Conservation (phyloP, 306 rosid genomes). For the Malus orientalis region DNA sequence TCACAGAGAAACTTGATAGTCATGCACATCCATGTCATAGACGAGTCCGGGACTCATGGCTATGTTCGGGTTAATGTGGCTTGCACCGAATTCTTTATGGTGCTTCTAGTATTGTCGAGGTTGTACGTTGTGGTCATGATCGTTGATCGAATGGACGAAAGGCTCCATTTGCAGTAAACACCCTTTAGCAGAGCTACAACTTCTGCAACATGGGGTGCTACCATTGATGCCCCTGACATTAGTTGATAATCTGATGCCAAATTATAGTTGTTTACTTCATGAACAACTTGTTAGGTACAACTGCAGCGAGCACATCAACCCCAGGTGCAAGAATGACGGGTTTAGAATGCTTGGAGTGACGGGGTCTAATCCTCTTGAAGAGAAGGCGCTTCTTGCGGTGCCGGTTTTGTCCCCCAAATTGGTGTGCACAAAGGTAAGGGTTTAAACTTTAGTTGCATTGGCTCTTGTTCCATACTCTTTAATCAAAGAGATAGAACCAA, state of each 20-base stretch:
- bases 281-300: neutral
- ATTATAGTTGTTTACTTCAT: neutral
- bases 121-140: constrained; percentile 18
- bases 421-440: neutral
- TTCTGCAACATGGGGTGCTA: constrained; percentile 19
- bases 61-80: constrained; percentile 12
- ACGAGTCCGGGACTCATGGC: constrained; percentile 6
- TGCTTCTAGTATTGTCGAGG: neutral
- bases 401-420: constrained; percentile 7
- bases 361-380: constrained; percentile 9
- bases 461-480: neutral
- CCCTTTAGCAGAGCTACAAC: constrained; percentile 14
- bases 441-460: neutral
- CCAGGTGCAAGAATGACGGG: constrained; percentile 15
- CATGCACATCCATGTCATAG: constrained; percentile 2
- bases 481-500: neutral
- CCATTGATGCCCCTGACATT: constrained; percentile 12
- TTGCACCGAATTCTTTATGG: neutral
- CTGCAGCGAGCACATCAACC: constrained; percentile 19
- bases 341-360: neutral
- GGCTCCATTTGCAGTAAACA: constrained; percentile 18
- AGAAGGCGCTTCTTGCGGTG: neutral
- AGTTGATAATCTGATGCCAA: neutral
- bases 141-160: constrained; percentile 12
- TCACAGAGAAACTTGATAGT: constrained; percentile 17